phyloP scores from a whole-genome alignment of 2,329 filamentous ascomycete species.

The Venturia aucupariae region DNA sequence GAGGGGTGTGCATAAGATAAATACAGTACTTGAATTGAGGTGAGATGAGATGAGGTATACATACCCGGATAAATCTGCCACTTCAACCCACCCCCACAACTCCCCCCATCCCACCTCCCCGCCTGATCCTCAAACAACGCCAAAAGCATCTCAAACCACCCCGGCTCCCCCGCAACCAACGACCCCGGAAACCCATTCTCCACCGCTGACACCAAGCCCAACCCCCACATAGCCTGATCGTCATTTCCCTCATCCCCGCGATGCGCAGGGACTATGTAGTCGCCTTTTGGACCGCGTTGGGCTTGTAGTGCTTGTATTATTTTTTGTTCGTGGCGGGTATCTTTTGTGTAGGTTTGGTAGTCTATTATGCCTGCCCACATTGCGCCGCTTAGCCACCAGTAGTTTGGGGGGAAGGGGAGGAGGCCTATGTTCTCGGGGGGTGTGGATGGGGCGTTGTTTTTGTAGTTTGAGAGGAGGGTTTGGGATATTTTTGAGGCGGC shows the following conservation, averaged over 20 bases:
- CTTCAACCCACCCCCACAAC: conserved; percentile 65
- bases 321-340: conserved; percentile 33
- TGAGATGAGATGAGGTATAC: too few species aligned
- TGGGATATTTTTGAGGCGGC: conserved; percentile 25
- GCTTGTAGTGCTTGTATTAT: conserved; percentile 35
- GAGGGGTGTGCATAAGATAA: too few species aligned
- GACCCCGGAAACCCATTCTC: conserved; percentile 59
- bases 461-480: conserved; percentile 26
- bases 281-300: conserved; percentile 32
- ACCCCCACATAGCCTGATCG: conserved; percentile 55
- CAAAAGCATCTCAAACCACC: conserved; percentile 70
- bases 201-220: conserved; percentile 57
- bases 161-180: conserved; percentile 43
- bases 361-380: conserved; percentile 25
- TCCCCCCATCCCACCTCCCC: conserved; percentile 55
- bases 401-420: conserved; percentile 14
- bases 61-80: conserved; percentile 68
- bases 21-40: too few species aligned
- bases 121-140: conserved; percentile 74
- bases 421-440: conserved; percentile 20
- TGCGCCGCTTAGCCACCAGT: conserved; percentile 19
- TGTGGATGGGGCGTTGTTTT: conserved; percentile 25
- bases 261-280: conserved; percentile 41
- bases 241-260: conserved; percentile 57
- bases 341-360: conserved; percentile 38